Evolutionary conservation across 371 early-diverging fungal genomes (phyloP).

Genomic region (Lichtheimia corymbifera): DNA sequence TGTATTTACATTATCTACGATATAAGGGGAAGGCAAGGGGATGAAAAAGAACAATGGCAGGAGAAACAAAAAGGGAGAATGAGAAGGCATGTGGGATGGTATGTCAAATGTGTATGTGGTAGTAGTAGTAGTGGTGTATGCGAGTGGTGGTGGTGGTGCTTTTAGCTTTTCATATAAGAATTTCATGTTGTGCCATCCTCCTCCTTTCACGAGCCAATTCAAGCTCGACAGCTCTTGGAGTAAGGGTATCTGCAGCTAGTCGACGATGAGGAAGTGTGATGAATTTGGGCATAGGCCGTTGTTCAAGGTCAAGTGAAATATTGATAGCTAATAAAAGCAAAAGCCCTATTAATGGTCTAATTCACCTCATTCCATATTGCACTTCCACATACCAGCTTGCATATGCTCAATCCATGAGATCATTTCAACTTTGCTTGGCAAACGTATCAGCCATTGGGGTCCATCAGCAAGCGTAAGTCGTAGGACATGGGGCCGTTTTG

Average conservation of each 20-base stretch:
- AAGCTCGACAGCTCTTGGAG: constrained; percentile 1
- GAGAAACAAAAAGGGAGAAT: too few species aligned
- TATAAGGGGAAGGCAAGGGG: too few species aligned
- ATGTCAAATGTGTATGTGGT: neutral
- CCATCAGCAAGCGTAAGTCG: constrained; percentile 37
- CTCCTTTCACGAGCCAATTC: constrained; percentile 2
- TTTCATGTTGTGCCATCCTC: neutral
- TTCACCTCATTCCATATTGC: neutral
- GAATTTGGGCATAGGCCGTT: constrained; percentile 48
- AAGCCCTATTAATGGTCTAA: neutral
- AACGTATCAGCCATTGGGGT: constrained; percentile 37
- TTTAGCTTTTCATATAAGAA: neutral
- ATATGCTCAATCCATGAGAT: constrained; percentile 50
- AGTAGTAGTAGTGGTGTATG: neutral
- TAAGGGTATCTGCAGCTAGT: neutral
- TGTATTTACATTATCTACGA: too few species aligned
- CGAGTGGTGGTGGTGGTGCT: neutral
- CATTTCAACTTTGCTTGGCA: constrained; percentile 37
- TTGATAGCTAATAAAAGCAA: constrained; percentile 28
- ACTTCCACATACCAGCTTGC: constrained; percentile 36
- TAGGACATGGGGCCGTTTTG: constrained; percentile 36
- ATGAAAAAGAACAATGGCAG: too few species aligned
- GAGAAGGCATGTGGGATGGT: neutral
- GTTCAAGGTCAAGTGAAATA: constrained; percentile 43
- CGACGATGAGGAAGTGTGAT: constrained; percentile 26